Base-by-base conservation (phyloP, 2,329 filamentous ascomycete genomes). In the Neobulgaria alba region DNA sequence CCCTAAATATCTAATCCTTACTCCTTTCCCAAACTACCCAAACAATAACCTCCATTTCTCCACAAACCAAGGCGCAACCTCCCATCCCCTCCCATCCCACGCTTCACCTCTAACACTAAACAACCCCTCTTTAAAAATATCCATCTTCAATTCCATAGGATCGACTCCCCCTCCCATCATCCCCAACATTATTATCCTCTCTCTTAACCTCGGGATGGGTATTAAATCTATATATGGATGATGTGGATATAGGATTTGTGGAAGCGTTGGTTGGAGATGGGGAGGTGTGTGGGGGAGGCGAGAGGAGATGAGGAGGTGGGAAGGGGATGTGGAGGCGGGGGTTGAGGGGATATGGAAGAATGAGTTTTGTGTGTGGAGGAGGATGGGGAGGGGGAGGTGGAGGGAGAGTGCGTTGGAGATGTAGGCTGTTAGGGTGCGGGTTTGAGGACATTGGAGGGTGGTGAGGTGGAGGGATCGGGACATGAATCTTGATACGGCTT, bases 161-260 rank as follows among this genome's bases (percentile, higher is more conserved):
- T 61, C 51, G 36, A 63, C 61, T 1, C 53, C 12, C 23, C 56
- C 48, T 35, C 52, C 47, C 0, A 54, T 53, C 10, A 57, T 56
- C 10, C 53, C 49, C 30, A 64, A 39, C 19, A 57, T 54, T 31
- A 64, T 62, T 2, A 55, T 59, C 4, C 58, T 50, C 3, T 57
- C 54, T 2, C 63, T 54, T 5, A 66, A 46, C 2, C 38, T 26
- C 0, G 62, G 61, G 5, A 64, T 46, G 1, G 63, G 62, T 4
- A 65, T 49, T 3, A 65, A 36, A 39, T 65, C 63, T 10, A 66
- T 42, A 20, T 57, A 57, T 1, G 61, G 55, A 41, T 63, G 61
- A 38, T 65, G 63, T 10, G 61, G 58, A 31, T 61, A 51, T 9
- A 65, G 47, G 9, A 66, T 57, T 45, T 66, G 63, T 2, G 59